Conservation (phyloP, 768 basidiomycete species). For the Suillus sp. region DNA sequence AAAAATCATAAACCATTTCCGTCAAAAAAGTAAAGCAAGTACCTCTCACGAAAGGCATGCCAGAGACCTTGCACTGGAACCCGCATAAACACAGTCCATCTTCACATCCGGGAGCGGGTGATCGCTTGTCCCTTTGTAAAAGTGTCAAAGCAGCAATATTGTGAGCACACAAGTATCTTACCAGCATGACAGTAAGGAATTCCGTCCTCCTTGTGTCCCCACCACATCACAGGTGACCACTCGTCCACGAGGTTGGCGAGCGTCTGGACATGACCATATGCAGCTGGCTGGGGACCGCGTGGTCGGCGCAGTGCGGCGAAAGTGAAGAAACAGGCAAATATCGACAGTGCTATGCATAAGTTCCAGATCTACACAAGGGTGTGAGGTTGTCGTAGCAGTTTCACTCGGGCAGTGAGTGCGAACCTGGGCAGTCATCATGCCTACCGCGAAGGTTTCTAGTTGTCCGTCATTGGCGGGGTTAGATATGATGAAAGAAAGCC, state of each 20-base stretch:
- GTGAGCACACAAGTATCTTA: neutral
- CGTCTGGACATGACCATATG: slow-evolving; percentile 37
- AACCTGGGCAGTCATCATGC: slow-evolving; percentile 34
- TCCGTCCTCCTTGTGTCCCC: slow-evolving; percentile 28
- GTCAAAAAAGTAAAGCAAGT: neutral
- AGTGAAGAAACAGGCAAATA: slow-evolving; percentile 24
- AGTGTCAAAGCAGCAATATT: neutral
- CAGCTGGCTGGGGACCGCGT: slow-evolving; percentile 30
- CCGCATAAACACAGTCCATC: slow-evolving; percentile 25
- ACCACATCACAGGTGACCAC: slow-evolving; percentile 37
- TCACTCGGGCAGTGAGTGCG: neutral
- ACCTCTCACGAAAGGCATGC: neutral
- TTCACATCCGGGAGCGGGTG: slow-evolving; percentile 24
- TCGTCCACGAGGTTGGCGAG: slow-evolving; percentile 39
- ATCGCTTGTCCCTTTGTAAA: slow-evolving; percentile 9
- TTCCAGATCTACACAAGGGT: slow-evolving; percentile 27
- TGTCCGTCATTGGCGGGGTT: slow-evolving; percentile 16
- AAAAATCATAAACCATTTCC: too few relatives aligned
- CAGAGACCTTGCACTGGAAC: neutral
- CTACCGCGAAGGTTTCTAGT: slow-evolving; percentile 20
- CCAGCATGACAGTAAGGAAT: slow-evolving; percentile 22
- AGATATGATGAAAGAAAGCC: slow-evolving; percentile 26
- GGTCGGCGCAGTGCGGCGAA: slow-evolving; percentile 20
- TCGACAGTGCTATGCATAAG: slow-evolving; percentile 23
- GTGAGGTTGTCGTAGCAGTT: neutral